Base-by-base conservation (phyloP, 129 eudicot genomes). In the Apium graveolens region DNA sequence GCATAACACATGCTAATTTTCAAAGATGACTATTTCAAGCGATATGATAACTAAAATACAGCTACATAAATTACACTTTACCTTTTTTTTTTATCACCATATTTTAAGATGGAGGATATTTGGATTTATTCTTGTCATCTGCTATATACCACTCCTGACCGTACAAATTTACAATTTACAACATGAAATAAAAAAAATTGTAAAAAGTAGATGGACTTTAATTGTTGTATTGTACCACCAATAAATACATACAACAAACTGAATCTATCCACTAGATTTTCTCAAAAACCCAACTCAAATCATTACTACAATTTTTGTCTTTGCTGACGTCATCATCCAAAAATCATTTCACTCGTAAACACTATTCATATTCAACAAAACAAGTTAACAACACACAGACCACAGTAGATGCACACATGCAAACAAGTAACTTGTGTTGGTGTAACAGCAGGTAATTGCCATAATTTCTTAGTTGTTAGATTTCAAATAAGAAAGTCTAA, bases 381-480 rank as follows among this genome's bases (percentile, higher is more conserved):
- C n/a, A n/a, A n/a, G n/a, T n/a, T n/a, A n/a, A n/a, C 38, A 13
- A 62, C 71, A 13, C 72, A 66, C 21, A 38, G 41, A 38, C 41
- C 41, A 66, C 29, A 57, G 65, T n/a, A 57, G 31, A 57, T 7
- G 10, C 66, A 57, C 32, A 60, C 68, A 60, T 60, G 68, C 68
- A 60, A 1, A n/a, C 68, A 60, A 60, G 68, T 60, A 60, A 60
- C 68, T 60, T 60, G 68, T 60, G 32, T 5, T 7, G 29, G 65
- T 55, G 29, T 24, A 55, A 55, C 65, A 55, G 11, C 32, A 60
- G 14, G 70, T 29, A 75, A 31, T 86, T 81, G 83, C 87, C 83
- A 21, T 78, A 80, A 78, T 41, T 51, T 77, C 66, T 83, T 78
- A 76, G 79, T 86, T 86, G 90, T 78, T 68, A 70, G 68, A 77